Base-by-base conservation (phyloP, 148 eudicot species). In the Beta vulgaris region DNA sequence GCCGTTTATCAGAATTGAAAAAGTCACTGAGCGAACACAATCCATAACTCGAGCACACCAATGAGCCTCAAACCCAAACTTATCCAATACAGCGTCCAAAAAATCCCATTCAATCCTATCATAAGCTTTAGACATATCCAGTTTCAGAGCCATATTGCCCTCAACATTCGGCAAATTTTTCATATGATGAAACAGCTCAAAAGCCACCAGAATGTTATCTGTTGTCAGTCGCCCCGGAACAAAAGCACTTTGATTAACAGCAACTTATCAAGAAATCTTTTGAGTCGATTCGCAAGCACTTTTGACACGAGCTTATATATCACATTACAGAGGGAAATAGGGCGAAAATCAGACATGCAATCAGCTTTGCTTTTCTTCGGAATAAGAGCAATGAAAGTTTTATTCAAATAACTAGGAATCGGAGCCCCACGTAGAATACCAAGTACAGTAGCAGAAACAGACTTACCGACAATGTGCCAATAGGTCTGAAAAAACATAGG, bases 121-220 rank as follows among this genome's bases (percentile, higher is more conserved):
- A 39, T 36, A 66, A 1, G 70, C 70, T 12, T 66, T 66, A 66
- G 49, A 21, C n/a, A n/a, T n/a, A n/a, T n/a, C n/a, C n/a, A n/a
- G n/a, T n/a, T n/a, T n/a, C n/a, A n/a, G n/a, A n/a, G 49, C 48
- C 70, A 66, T 66, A 36, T 66, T 26, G 7, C 70, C 70, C 11
- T 25, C 8, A 11, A 19, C 23, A 3, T 11, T 36, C n/a, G n/a
- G n/a, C 46, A 15, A 0, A 21, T 66, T 66, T 14, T 23, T 66
- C n/a, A 66, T 21, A 14, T 39, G 10, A 23, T 66, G 49, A 35
- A 66, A 66, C n/a, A n/a, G n/a, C n/a, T 68, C 71, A 28, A 68
- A 68, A 8, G 54, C 54, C 1, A 68, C 36, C 0, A 68, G 15
- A 4, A 19, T 14, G 21, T 68, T 68, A 43, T 68, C 71, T 2